phyloP scores from a whole-genome alignment of 805 yeast genomes.

The Cyberlindnera sargentensis region DNA sequence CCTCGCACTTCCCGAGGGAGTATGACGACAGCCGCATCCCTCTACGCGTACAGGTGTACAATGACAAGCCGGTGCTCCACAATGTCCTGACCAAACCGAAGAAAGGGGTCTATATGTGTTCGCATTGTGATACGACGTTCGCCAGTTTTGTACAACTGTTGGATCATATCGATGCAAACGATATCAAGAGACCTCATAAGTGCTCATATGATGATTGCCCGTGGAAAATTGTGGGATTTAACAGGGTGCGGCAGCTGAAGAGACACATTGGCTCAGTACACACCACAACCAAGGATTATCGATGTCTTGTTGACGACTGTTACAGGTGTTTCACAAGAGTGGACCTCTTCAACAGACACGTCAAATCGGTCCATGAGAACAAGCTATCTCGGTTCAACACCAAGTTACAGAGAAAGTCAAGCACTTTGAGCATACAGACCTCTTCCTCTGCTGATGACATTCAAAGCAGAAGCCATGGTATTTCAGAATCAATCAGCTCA shows the following conservation, averaged over 20 bases:
- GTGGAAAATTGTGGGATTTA: conserved; percentile 36
- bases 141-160: conserved; percentile 26
- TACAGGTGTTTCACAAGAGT: conserved; percentile 49
- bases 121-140: conserved; percentile 31
- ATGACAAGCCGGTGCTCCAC: conserved; percentile 26
- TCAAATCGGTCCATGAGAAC: conserved; percentile 32
- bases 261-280: conserved; percentile 26
- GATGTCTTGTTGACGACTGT: conserved; percentile 74
- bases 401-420: conserved; percentile 14
- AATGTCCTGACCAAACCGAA: conserved; percentile 24
- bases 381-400: conserved; percentile 32
- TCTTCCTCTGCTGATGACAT: too few species aligned
- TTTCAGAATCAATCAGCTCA: too few species aligned
- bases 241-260: conserved; percentile 28
- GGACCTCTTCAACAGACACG: conserved; percentile 31
- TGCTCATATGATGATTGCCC: conserved; percentile 32
- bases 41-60: conserved; percentile 23
- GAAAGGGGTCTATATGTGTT: conserved; percentile 32
- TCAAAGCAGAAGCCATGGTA: too few species aligned
- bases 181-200: conserved; percentile 26
- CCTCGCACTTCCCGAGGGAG: conserved; percentile 19
- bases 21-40: conserved; percentile 21
- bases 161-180: conserved; percentile 29
- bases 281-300: conserved; percentile 34
- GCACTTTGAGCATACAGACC: too few species aligned